Evolutionary conservation across 208 protist genomes (phyloP), one percentile per base, ranked within the genome.

Genomic region (Leptomonas pyrrhocoris): DNA sequence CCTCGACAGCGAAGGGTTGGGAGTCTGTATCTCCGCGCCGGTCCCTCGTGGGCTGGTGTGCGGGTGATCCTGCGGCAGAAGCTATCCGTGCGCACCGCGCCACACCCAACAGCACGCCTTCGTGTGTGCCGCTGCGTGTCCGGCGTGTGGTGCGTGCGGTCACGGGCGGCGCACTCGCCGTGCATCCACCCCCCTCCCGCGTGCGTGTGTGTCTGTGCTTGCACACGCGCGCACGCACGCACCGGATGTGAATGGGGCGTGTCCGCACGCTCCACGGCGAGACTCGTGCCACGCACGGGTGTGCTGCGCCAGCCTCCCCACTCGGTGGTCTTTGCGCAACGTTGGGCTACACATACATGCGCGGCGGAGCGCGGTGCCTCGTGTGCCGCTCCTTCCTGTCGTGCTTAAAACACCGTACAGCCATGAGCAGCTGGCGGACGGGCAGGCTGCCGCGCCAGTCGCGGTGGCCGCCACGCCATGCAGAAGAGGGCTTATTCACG

Each of bases 401-500:
- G 53, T 27, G 30, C 60, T n/a, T n/a, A n/a, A n/a, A 69, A 69
- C 50, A 69, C 50, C 64, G 64, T 69, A 69, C 64, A 69, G 64
- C 5, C 51, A 69, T 69, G 64, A 69, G 64, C 64, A 71, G 65
- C 65, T 71, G 65, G 65, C 64, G 64, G 64, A 62, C 51, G 64
- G 63, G 64, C 54, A 61, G 51, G 54, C 21, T 57, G 63, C 63
- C 63, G 40, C 53, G 30, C 53, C 53, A 57, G 53, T 57, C 53
- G 53, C 63, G 51, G 64, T 57, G 64, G 53, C 64, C 64, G 65
- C 65, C 65, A 71, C 65, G 65, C 65, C 65, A 71, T 46, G 66
- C 66, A 72, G 66, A 72, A 72, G 66, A 72, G 66, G 66, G 66
- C 56, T 72, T 72, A 72, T 40, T 28, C 9, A 15, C 18, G 19